phyloP scores from a whole-genome alignment of 2,329 filamentous ascomycete species.

The Aspergillus japonicus region DNA sequence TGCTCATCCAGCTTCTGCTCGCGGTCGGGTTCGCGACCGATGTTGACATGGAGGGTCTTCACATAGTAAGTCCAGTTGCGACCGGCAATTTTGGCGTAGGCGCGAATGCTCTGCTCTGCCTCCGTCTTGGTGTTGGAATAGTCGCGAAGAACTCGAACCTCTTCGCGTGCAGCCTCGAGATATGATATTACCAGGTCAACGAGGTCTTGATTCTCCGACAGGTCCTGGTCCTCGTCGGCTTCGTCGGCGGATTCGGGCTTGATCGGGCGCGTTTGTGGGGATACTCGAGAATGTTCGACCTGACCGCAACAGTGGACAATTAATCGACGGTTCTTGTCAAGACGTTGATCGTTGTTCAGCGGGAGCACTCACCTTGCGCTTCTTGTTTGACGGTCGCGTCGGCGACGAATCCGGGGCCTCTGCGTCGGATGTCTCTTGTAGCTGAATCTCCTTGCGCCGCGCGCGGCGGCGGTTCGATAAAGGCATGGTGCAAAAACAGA shows the following conservation, averaged over 20 bases:
- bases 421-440: conserved; percentile 46
- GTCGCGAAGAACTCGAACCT: conserved; percentile 44
- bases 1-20: conserved; percentile 44
- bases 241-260: conserved; percentile 43
- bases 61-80: conserved; percentile 55
- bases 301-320: conserved; percentile 13
- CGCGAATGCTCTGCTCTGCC: conserved; percentile 48
- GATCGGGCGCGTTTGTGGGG: conserved; percentile 31
- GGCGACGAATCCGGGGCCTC: conserved; percentile 50
- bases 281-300: conserved; percentile 35
- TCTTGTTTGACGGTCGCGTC: conserved; percentile 47
- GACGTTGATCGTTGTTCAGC: background rate
- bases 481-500: conserved; percentile 34
- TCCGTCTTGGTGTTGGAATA: conserved; percentile 48
- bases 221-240: conserved; percentile 45
- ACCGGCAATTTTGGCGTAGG: conserved; percentile 53
- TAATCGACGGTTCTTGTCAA: background rate
- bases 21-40: conserved; percentile 50
- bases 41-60: conserved; percentile 49
- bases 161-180: conserved; percentile 44
- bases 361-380: conserved; percentile 44
- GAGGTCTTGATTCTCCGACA: conserved; percentile 44
- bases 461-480: conserved; percentile 46
- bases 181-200: conserved; percentile 50
- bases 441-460: conserved; percentile 46